Conservation (phyloP, 2,329 filamentous ascomycete species). For the Neodidymelliopsis sp. region DNA sequence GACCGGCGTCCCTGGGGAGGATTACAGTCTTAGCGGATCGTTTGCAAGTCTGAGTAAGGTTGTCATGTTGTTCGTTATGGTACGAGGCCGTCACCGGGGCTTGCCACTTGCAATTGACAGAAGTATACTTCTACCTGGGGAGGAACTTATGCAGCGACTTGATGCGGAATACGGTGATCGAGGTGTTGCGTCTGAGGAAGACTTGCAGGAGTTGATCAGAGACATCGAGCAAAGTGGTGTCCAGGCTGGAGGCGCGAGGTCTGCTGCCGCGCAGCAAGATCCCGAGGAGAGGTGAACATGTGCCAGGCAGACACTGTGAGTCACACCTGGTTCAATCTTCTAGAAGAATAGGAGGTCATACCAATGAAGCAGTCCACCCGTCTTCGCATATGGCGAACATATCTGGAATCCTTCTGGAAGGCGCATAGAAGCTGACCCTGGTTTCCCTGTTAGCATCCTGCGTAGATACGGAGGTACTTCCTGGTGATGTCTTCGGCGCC, state of each 20-base stretch:
- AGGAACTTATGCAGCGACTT: constrained; percentile 46
- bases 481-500: constrained; percentile 3
- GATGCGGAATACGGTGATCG: constrained; percentile 39
- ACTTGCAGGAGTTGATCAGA: constrained; percentile 23
- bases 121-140: constrained; percentile 41
- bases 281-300: constrained; percentile 10
- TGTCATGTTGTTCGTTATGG: constrained; percentile 64
- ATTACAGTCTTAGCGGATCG: constrained; percentile 64
- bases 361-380: constrained; percentile 6
- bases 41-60: constrained; percentile 66
- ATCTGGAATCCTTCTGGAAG: constrained; percentile 12
- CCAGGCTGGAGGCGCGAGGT: constrained; percentile 5
- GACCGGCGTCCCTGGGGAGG: constrained; percentile 61
- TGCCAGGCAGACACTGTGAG: not conserved
- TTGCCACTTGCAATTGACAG: constrained; percentile 42
- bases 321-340: not conserved
- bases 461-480: constrained; percentile 3
- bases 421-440: constrained; percentile 7
- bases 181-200: constrained; percentile 15
- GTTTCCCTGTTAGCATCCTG: constrained; percentile 6
- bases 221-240: constrained; percentile 28
- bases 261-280: constrained; percentile 20
- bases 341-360: not conserved
- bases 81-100: constrained; percentile 48
- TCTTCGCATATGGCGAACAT: constrained; percentile 20